Percentiles rank a stretch among this genome's conserved stretches.
Conservation (phyloP, 2,329 filamentous ascomycete species). For the Fusarium algeriense region DNA sequence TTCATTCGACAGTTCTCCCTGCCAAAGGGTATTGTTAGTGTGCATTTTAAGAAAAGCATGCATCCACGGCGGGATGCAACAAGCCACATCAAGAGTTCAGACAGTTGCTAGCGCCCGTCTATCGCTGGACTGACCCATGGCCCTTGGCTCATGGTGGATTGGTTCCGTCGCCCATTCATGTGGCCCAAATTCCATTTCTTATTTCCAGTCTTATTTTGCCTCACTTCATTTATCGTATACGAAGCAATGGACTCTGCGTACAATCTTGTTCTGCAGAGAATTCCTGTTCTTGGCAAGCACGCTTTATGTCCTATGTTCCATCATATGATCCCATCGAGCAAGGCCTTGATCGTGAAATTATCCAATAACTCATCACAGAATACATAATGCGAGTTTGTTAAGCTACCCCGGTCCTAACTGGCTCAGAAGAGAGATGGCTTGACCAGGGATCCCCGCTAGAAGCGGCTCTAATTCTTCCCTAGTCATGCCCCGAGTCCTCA, state of each 20-base stretch:
- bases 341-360: conserved; percentile 17
- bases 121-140: conserved; percentile 13
- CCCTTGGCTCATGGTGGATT: conserved; percentile 7
- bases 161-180: conserved; percentile 23
- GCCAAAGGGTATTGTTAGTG: conserved; percentile 6
- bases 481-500: conserved; percentile 21
- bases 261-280: not conserved
- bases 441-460: conserved; percentile 38
- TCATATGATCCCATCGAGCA: conserved; percentile 30
- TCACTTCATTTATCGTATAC: conserved; percentile 1
- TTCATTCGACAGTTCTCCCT: conserved; percentile 26
- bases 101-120: conserved; percentile 41
- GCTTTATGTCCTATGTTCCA: conserved; percentile 1
- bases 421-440: conserved; percentile 35
- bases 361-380: conserved; percentile 18
- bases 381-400: conserved; percentile 17
- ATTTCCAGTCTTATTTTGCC: not conserved
- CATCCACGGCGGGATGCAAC: conserved; percentile 19
- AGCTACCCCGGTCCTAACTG: conserved; percentile 29
- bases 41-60: conserved; percentile 26
- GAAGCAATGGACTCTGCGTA: not conserved
- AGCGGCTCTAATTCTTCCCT: conserved; percentile 38
- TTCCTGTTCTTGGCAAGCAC: not conserved
- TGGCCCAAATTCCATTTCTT: conserved; percentile 24
- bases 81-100: conserved; percentile 38